These are phyloP conservation scores for Xylaria sp. DNA, from an alignment of 2,329 filamentous ascomycete genomes.

Conservation along the genomic window DNA sequence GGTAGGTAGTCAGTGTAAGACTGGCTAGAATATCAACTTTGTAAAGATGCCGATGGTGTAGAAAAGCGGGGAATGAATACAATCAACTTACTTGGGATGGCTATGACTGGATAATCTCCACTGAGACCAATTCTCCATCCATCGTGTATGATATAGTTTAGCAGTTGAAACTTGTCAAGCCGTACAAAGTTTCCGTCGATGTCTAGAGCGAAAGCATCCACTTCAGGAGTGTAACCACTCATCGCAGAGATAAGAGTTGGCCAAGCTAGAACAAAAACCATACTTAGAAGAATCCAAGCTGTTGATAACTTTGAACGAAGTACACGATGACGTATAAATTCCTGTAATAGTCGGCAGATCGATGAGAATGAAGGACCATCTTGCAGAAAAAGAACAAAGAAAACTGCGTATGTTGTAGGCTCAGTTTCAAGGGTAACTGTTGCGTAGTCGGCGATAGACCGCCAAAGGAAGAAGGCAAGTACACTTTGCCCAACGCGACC, in stretches of 20 bases:
- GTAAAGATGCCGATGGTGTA: background rate
- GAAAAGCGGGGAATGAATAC: background rate
- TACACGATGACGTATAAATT: conserved; percentile 35
- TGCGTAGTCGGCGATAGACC: conserved; percentile 43
- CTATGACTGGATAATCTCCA: background rate
- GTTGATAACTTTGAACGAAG: conserved; percentile 41
- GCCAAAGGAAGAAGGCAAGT: conserved; percentile 45
- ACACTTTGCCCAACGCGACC: conserved; percentile 45
- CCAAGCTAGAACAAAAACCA: conserved; percentile 44
- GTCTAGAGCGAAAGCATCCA: conserved; percentile 39
- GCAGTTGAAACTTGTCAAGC: conserved; percentile 30
- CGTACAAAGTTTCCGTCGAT: conserved; percentile 34
- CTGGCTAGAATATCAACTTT: background rate
- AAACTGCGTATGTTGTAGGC: conserved; percentile 45
- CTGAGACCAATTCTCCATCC: conserved; percentile 15
- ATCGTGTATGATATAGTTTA: conserved; percentile 43
- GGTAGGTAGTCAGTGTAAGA: background rate
- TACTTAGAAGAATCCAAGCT: conserved; percentile 41
- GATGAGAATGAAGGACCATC: conserved; percentile 37
- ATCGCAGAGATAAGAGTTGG: conserved; percentile 46
- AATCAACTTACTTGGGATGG: background rate
- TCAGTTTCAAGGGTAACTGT: conserved; percentile 41
- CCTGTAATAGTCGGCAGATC: conserved; percentile 31
- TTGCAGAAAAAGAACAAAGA: conserved; percentile 42
- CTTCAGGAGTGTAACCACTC: conserved; percentile 45